These are phyloP conservation scores for Liriodendron chinense DNA, from an alignment of 164 flowering plant species.

Conservation along the genomic window DNA sequence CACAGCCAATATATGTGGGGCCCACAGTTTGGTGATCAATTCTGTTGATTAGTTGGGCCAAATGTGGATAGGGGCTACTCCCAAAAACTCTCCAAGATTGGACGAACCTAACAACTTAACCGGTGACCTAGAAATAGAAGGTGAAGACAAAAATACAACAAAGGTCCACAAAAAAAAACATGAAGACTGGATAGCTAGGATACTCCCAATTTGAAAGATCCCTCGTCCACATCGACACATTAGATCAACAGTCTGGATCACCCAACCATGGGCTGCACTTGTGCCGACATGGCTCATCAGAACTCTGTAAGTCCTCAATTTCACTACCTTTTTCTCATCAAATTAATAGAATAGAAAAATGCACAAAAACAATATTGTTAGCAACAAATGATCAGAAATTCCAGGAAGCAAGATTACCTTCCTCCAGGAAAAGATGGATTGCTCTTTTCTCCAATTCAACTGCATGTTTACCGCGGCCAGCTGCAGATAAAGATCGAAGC, in stretches of 20 bases:
- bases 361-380: background rate
- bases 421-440: conserved; percentile 72
- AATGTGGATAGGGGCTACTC: too few species aligned
- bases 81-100: too few species aligned
- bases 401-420: conserved; percentile 44
- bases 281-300: background rate
- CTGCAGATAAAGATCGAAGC: conserved; percentile 70
- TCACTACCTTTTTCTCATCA: background rate
- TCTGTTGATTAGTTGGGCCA: too few species aligned
- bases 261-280: background rate
- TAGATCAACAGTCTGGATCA: background rate
- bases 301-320: background rate
- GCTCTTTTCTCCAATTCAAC: conserved; percentile 79
- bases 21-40: background rate
- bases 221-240: background rate
- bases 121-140: too few species aligned
- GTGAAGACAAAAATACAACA: background rate
- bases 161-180: too few species aligned
- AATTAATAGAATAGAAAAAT: background rate
- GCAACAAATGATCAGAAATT: background rate
- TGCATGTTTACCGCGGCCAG: conserved; percentile 72
- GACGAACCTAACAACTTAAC: too few species aligned
- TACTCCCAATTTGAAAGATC: background rate
- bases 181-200: too few species aligned
- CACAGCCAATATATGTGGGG: background rate